Percentiles rank a stretch among this genome's conserved stretches.
phyloP scores from a whole-genome alignment of 768 basidiomycete species.

The Boletus vermiculosoides region DNA sequence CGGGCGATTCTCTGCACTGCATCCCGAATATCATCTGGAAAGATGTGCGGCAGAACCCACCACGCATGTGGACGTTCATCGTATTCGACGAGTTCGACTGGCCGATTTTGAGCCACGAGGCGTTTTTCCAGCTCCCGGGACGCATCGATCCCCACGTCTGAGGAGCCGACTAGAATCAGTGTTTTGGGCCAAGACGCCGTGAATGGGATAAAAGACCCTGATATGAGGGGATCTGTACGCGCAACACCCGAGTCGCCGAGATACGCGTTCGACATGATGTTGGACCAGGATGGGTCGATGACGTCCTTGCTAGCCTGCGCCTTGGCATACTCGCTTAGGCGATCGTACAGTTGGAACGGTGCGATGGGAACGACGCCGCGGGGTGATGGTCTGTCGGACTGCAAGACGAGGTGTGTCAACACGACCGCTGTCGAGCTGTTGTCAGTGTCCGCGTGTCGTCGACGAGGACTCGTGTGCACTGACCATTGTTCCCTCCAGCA shows the following conservation, averaged over 20 bases:
- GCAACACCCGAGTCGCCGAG: conserved; percentile 10
- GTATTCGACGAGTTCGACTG: conserved; percentile 28
- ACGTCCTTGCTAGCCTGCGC: conserved; percentile 1
- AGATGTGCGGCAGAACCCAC: conserved; percentile 19
- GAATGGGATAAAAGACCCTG: conserved; percentile 16
- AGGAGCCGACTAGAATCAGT: conserved; percentile 19
- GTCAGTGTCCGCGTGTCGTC: background rate
- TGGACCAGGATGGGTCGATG: background rate
- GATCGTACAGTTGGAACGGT: conserved; percentile 32
- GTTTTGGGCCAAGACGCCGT: conserved; percentile 22
- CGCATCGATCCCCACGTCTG: conserved; percentile 12
- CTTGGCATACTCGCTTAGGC: background rate
- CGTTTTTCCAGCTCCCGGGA: conserved; percentile 11
- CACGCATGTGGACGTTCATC: conserved; percentile 22
- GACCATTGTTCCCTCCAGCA: conserved; percentile 28
- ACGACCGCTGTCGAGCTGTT: conserved; percentile 15
- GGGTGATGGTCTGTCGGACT: conserved; percentile 51
- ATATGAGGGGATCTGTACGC: conserved; percentile 18
- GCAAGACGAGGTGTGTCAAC: conserved; percentile 38
- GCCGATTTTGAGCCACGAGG: background rate
- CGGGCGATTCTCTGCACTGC: conserved; percentile 9
- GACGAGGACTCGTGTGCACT: background rate
- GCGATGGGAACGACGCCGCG: conserved; percentile 56
- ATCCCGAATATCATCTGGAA: conserved; percentile 15
- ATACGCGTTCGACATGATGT: background rate